These are phyloP conservation scores for Inonotus obliquus DNA, from an alignment of 1,284 basidiomycete genomes.

Conservation along the genomic window DNA sequence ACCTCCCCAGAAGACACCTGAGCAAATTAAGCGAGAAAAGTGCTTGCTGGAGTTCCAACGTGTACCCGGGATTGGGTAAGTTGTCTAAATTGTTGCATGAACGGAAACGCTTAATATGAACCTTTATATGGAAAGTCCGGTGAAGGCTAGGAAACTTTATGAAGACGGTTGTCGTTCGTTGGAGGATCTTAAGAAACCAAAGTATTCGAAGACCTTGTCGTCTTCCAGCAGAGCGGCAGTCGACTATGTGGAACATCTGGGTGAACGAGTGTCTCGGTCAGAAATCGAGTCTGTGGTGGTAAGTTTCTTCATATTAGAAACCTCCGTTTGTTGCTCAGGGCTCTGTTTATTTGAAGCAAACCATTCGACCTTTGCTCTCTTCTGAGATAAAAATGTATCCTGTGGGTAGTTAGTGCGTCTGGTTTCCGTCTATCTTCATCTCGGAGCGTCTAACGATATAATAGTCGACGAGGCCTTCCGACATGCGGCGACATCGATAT, in stretches of 20 bases:
- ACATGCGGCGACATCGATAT: constrained; percentile 21
- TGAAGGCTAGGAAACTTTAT: constrained; percentile 19
- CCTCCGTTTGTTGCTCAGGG: not conserved
- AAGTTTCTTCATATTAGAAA: not conserved
- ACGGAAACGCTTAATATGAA: not conserved
- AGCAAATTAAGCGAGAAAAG: constrained; percentile 12
- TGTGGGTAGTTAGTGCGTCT: constrained; percentile 22
- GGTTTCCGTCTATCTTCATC: no score
- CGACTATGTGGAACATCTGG: constrained; percentile 14
- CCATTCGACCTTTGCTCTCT: constrained; percentile 12
- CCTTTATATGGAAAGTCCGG: constrained; percentile 11
- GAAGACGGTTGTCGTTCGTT: constrained; percentile 20
- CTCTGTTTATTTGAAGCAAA: constrained; percentile 4
- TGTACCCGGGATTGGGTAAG: constrained; percentile 23
- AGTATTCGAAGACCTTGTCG: constrained; percentile 14
- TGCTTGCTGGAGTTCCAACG: constrained; percentile 15
- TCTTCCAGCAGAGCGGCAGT: constrained; percentile 14
- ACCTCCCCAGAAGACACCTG: not conserved
- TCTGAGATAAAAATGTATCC: constrained; percentile 18
- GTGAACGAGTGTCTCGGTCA: constrained; percentile 14
- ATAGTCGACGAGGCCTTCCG: constrained; percentile 25
- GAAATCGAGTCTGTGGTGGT: constrained; percentile 20
- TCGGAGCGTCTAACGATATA: not conserved
- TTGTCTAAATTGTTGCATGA: not conserved
- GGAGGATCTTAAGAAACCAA: constrained; percentile 18